phyloP scores from a whole-genome alignment of 2,329 filamentous ascomycete genomes.

The Conoideocrella luteorostrata region DNA sequence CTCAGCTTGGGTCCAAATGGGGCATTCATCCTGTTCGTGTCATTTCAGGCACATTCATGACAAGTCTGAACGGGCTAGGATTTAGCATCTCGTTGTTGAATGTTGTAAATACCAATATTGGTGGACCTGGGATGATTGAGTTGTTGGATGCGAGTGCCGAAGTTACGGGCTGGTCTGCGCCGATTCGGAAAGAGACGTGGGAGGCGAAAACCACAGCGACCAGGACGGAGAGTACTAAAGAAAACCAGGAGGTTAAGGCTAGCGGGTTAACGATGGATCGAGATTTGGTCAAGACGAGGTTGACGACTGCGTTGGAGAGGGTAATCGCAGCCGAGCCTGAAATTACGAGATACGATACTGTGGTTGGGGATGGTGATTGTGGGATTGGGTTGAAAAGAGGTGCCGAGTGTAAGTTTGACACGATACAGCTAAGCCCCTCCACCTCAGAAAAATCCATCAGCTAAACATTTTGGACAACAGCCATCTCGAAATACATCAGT shows the following conservation, averaged over 20 bases:
- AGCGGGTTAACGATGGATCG: constrained; percentile 50
- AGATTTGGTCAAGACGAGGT: constrained; percentile 38
- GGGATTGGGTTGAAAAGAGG: constrained; percentile 81
- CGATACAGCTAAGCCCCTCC: too few species aligned
- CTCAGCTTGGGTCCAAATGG: constrained; percentile 52
- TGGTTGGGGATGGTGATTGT: constrained; percentile 87
- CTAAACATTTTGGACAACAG: too few species aligned
- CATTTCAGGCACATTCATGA: constrained; percentile 69
- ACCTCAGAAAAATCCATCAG: too few species aligned
- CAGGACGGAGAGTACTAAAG: constrained; percentile 30
- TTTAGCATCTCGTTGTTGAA: constrained; percentile 69
- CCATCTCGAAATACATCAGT: constrained; percentile 44
- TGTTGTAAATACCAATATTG: constrained; percentile 51
- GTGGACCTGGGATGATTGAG: constrained; percentile 57
- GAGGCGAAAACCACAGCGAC: constrained; percentile 45
- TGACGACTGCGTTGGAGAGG: constrained; percentile 52
- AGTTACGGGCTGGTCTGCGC: constrained; percentile 63
- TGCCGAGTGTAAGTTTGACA: constrained; percentile 66
- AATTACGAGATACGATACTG: constrained; percentile 68
- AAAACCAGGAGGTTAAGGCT: constrained; percentile 28
- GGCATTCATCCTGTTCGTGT: constrained; percentile 58
- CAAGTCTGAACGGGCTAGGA: constrained; percentile 67
- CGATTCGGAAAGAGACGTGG: constrained; percentile 59
- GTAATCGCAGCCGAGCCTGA: constrained; percentile 64
- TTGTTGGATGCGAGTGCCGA: constrained; percentile 64